Evolutionary conservation across 768 basidiomycete species (phyloP).

Genomic region (Pholiota molesta): DNA sequence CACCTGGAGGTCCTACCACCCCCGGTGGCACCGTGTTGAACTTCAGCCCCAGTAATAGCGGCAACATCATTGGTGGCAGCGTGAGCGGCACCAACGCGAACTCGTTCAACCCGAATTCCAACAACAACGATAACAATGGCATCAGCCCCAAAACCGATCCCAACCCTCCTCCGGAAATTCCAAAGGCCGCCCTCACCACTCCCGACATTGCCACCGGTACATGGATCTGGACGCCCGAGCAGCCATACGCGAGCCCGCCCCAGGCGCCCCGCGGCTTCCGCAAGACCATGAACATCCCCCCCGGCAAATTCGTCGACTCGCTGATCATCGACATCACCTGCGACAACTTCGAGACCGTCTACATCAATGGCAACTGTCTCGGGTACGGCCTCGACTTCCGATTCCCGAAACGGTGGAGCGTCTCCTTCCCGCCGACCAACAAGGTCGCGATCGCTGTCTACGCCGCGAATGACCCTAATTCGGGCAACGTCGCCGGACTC

Average conservation of each 20-base stretch:
- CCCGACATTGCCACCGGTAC: constrained; percentile 2
- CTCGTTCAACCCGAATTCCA: no score
- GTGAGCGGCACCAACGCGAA: no score
- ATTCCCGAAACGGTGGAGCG: constrained; percentile 9
- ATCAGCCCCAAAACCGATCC: no score
- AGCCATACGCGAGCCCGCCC: constrained; percentile 18
- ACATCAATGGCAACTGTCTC: constrained; percentile 29
- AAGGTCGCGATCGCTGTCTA: constrained; percentile 14
- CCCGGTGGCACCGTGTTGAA: no score
- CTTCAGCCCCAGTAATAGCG: no score
- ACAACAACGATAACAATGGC: no score
- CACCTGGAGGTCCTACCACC: no score
- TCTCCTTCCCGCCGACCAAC: constrained; percentile 11
- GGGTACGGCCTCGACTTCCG: constrained; percentile 23
- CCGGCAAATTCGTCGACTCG: constrained; percentile 17
- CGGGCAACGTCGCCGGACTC: neutral
- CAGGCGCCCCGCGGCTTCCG: constrained; percentile 31
- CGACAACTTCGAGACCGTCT: constrained; percentile 30
- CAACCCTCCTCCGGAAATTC: no score
- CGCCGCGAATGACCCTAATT: constrained; percentile 4
- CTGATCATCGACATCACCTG: constrained; percentile 27
- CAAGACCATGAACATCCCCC: constrained; percentile 23
- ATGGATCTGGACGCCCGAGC: constrained; percentile 37
- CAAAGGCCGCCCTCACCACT: neutral
- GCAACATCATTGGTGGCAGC: no score